Conservation (phyloP, 2,329 filamentous ascomycete genomes). For the Claviceps sorghi region DNA sequence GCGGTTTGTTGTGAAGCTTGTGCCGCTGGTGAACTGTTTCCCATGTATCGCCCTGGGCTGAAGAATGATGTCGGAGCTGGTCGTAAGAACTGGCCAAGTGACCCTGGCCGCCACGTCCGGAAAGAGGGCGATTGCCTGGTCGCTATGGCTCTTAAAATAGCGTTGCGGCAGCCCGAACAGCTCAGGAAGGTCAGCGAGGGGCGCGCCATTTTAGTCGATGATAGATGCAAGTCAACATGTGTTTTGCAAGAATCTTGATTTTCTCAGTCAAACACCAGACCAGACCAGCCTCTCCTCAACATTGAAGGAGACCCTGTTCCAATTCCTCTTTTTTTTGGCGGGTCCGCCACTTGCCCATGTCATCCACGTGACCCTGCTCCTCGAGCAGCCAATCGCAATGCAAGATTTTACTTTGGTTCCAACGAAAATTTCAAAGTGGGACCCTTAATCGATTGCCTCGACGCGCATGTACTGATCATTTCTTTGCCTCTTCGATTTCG, state of each 20-base stretch:
- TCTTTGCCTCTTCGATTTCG: not conserved
- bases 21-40: conserved; percentile 9
- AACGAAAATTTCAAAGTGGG: conserved; percentile 16
- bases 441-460: conserved; percentile 1
- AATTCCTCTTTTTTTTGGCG: conserved; percentile 2
- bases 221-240: not conserved
- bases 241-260: not conserved
- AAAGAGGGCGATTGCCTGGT: conserved; percentile 11
- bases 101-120: conserved; percentile 12
- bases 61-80: conserved; percentile 12
- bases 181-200: conserved; percentile 15
- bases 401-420: not conserved
- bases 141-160: conserved; percentile 17
- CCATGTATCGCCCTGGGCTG: conserved; percentile 9
- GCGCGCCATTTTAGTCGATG: conserved; percentile 15
- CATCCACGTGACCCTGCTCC: conserved; percentile 7
- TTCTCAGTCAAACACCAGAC: not conserved
- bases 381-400: conserved; percentile 2
- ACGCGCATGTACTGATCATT: not conserved
- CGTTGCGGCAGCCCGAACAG: conserved; percentile 18
- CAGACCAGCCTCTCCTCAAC: no score
- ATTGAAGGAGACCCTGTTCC: not conserved
- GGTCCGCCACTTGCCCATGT: not conserved
- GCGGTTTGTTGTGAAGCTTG: conserved; percentile 1
- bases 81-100: conserved; percentile 8